Evolutionary conservation across 345 rosid genomes (phyloP), one percentile per base, ranked within the genome.

Genomic region (Chamaenerion angustifolium): DNA sequence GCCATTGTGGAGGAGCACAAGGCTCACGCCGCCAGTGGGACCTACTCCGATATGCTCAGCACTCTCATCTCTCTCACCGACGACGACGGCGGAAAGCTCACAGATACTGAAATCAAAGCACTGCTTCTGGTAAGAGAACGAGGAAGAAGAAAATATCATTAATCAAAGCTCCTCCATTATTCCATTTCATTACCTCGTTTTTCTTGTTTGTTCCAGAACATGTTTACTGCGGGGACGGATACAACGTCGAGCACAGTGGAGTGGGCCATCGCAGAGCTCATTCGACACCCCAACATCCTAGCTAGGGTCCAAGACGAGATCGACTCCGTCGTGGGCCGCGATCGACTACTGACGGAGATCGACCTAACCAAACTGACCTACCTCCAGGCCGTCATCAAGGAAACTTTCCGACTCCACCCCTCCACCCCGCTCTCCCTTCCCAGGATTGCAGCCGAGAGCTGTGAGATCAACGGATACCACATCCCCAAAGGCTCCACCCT

Each of bases 161-260:
- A n/a, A n/a, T n/a, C n/a, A n/a, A n/a, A n/a, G n/a, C n/a, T n/a
- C n/a, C n/a, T n/a, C n/a, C n/a, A n/a, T n/a, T n/a, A n/a, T n/a
- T n/a, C n/a, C n/a, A 23, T 16, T 16, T 48, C 40, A 9, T 13
- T 11, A 12, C 23, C 12, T 1, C 12, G 25, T 42, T 9, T 0
- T 16, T 0, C 3, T 3, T 48, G 0, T 11, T 12, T 19, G 21
- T 48, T 54, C 43, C 50, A 54, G 59, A 76, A 86, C 57, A 83
- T 90, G 98, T 86, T 90, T 46, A 66, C 84, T 0, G 95, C 98
- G 2, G 98, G 96, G 1, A 90, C 98, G 0, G 98, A 90, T 72
- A 90, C 98, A 43, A 69, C 95, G n/a, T 75, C 94, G 6, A 79
- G 94, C 62, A 90, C 98, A 0, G 75, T 74, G 16, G 98, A 90